Evolutionary conservation across 768 basidiomycete species (phyloP), one percentile per base, ranked within the genome.

Genomic region (Hericium rajendrae): DNA sequence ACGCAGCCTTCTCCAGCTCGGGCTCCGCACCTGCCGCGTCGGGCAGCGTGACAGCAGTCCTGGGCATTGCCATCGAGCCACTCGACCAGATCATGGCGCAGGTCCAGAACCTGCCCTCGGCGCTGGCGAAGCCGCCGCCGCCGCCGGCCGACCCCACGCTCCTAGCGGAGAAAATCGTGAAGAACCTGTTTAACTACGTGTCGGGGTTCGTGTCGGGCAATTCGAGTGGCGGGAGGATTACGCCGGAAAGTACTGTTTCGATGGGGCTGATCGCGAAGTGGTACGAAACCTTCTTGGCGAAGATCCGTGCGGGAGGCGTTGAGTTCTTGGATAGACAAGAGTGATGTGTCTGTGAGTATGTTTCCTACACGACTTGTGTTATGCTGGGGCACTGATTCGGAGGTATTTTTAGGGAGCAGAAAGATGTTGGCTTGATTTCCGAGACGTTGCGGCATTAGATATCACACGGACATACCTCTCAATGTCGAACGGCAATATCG

Each of bases 1-100:
- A 70, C 40, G 66, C 65, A 12, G 64, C 72, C 15, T 73, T 72
- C 59, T 65, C 64, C 39, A 62, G 63, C 46, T 57, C 55, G 5
- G 64, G 67, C 4, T 67, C 71, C 2, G 2, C 70, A 59, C n/a
- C 58, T 37, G 60, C 53, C 38, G 48, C 62, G 0, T 60, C 59
- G 13, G 57, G 55, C 20, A 81, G 80, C 48, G 81, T 86, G 28
- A 85, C 82, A 0, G 88, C 88, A 24, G 77, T 87, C 56, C 80
- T 94, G 6, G 92, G 92, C 1, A 73, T 94, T 57, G 77, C 90
- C 12, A 79, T 93, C 68, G 91, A 93, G 70, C 88, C 90, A 6
- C 73, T 93, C 8, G 62, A 74, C 0, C 69, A 77, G 22, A 84
- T 94, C 54, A 73, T 79, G 41, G 66, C 74, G 0, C 84, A 93